Evolutionary conservation across 306 rosid genomes (phyloP), one percentile per base, ranked within the genome.

Genomic region (Pterocarpus macrocarpus): DNA sequence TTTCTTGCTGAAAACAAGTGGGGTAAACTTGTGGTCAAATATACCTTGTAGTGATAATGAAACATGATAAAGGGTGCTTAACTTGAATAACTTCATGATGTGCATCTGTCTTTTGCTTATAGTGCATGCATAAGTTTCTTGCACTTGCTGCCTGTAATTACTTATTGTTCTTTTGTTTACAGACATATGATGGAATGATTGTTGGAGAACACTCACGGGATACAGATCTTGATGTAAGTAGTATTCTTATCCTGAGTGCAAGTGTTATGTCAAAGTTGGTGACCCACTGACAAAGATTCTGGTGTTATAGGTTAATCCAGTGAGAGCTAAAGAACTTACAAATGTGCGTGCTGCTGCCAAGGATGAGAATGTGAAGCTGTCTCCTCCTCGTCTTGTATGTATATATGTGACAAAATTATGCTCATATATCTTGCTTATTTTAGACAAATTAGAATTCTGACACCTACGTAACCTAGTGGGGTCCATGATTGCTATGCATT

Each of bases 111-210:
- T 68, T 78, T 84, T 34, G 57, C 47, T 63, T 76, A 34, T 75
- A 81, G 49, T 66, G 57, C 38, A 36, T 73, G 5, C 32, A 14
- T 57, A 66, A 39, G 73, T 75, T 71, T 64, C 49, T 72, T 8
- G 49, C 39, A 28, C 64, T 22, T 43, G 14, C 67, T 64, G 70
- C 52, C 38, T 53, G 14, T 73, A 36, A 69, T 82, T 61, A 36
- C 34, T 38, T 33, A 45, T 77, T 81, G 33, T 44, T 85, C 45
- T 28, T 87, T 84, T 43, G 45, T 71, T n/a, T 66, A 74, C 93
- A 95, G 99, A 2, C 98, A 8, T 95, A 95, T 81, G 99, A 95
- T 85, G 99, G 99, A 65, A 95, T 95, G 98, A 95, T 95, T 66
- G 85, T 95, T 80, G 99, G 99, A 65, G 98, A 95, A 68, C 96